Conservation (phyloP, 805 yeast genomes). For the Metschnikowia arizonensis region DNA sequence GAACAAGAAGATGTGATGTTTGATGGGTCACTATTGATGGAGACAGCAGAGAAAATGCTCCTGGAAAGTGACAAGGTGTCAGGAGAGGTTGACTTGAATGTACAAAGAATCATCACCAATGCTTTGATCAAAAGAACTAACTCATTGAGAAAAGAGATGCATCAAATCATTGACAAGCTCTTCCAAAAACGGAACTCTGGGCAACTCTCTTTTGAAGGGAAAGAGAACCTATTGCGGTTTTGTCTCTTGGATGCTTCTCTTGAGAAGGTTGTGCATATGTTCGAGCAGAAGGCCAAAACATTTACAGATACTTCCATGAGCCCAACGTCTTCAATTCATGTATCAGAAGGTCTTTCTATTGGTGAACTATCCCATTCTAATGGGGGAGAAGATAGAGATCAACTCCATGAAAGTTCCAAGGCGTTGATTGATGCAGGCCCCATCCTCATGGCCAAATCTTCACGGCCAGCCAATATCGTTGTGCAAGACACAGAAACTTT, state of each 20-base stretch:
- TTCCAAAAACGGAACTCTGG: conserved; percentile 46
- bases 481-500: conserved; percentile 19
- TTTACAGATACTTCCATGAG: conserved; percentile 18
- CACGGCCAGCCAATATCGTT: conserved; percentile 5
- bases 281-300: conserved; percentile 38
- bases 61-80: conserved; percentile 25
- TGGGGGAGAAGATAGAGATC: conserved; percentile 19
- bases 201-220: conserved; percentile 48
- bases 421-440: conserved; percentile 53
- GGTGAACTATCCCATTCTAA: neutral
- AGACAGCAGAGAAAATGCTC: conserved; percentile 65
- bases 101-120: conserved; percentile 44
- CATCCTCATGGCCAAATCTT: conserved; percentile 31
- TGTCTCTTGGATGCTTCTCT: conserved; percentile 53
- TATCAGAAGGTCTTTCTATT: neutral
- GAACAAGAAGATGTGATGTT: conserved; percentile 62
- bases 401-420: conserved; percentile 46
- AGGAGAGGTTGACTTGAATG: conserved; percentile 31
- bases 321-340: conserved; percentile 14
- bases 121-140: conserved; percentile 51
- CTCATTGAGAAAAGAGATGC: conserved; percentile 48
- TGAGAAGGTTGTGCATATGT: conserved; percentile 49
- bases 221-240: conserved; percentile 49
- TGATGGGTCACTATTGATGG: conserved; percentile 71
- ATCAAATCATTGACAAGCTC: conserved; percentile 46